Base-by-base conservation (phyloP, 2,329 filamentous ascomycete genomes). In the Calonectria pseudoturangicola region DNA sequence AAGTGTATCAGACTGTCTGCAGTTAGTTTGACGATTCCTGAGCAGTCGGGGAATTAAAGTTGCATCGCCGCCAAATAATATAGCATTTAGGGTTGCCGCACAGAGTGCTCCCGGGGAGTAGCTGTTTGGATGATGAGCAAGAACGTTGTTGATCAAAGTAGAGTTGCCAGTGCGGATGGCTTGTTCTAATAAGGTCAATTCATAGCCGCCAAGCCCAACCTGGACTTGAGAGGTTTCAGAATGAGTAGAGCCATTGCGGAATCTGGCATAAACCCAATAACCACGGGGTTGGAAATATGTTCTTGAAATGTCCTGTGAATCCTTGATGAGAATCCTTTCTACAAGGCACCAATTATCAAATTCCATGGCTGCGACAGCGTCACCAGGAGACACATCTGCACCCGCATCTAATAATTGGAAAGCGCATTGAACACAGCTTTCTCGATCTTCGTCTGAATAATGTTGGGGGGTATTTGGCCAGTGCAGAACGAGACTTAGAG, bases 61-160 rank as follows among this genome's bases (percentile, higher is more conserved):
- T 21, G 28, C 2, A 15, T 56, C 51, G 51, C 51, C 51, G n/a
- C 9, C 16, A 12, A 33, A n/a, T 3, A 56, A 27, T 4, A 39
- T 6, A 8, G 51, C 51, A 15, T 36, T 33, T 10, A 56, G 28
- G 27, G 51, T 56, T 36, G 51, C 51, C 6, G 28, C 51, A 33
- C 51, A 56, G 28, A 56, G 51, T 21, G 51, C 51, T 21, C 51
- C 51, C 18, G 51, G 15, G 12, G 51, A 56, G 30, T 56, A 56
- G n/a, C 51, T 56, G 33, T 39, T 21, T 36, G 51, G 51, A 30
- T n/a, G 10, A 30, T 18, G 51, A 6, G 51, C 33, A 13, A 56
- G 51, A 21, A 56, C 33, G 18, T 56, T 56, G 18, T 36, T 3
- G 30, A 56, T 56, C 0, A 56, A 39, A 9, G 51, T 39, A 39